These are phyloP conservation scores for Penicillium frequentans DNA, from an alignment of 2,329 filamentous ascomycete species.

Conservation along the genomic window DNA sequence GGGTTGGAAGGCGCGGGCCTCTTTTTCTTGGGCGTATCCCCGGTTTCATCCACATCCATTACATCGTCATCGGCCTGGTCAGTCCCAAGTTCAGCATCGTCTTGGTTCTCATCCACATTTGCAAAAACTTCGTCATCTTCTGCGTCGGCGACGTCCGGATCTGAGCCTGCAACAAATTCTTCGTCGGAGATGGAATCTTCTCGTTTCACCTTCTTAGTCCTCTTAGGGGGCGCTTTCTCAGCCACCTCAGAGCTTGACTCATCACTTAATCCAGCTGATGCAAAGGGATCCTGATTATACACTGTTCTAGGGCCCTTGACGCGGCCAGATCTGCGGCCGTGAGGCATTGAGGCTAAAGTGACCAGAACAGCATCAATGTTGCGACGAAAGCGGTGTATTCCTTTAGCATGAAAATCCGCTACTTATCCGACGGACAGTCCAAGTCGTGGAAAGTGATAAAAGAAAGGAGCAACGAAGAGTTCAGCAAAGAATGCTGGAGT, in stretches of 20 bases:
- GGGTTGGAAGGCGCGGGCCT: neutral
- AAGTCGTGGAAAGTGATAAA: neutral
- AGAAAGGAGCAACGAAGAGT: neutral
- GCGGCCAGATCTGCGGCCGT: conserved; percentile 37
- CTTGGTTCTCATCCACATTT: conserved; percentile 19
- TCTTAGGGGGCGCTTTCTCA: conserved; percentile 8
- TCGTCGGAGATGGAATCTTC: conserved; percentile 33
- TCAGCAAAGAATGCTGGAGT: conserved; percentile 2
- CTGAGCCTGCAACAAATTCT: conserved; percentile 31
- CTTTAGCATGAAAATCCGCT: neutral
- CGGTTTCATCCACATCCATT: conserved; percentile 11
- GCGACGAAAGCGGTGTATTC: neutral
- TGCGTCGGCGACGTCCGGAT: conserved; percentile 18
- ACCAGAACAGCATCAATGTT: neutral
- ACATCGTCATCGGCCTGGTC: conserved; percentile 18
- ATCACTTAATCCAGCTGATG: conserved; percentile 33
- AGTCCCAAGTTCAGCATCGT: conserved; percentile 8
- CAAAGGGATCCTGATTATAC: conserved; percentile 39
- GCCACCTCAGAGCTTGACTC: conserved; percentile 23
- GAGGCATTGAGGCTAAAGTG: conserved; percentile 21
- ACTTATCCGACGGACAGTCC: neutral
- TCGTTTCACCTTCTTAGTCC: conserved; percentile 12
- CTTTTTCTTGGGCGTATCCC: conserved; percentile 7
- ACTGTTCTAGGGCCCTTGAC: conserved; percentile 29
- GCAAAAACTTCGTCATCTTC: conserved; percentile 20